phyloP scores from a whole-genome alignment of 257 asterid genomes.

The Ligustrum vulgare region DNA sequence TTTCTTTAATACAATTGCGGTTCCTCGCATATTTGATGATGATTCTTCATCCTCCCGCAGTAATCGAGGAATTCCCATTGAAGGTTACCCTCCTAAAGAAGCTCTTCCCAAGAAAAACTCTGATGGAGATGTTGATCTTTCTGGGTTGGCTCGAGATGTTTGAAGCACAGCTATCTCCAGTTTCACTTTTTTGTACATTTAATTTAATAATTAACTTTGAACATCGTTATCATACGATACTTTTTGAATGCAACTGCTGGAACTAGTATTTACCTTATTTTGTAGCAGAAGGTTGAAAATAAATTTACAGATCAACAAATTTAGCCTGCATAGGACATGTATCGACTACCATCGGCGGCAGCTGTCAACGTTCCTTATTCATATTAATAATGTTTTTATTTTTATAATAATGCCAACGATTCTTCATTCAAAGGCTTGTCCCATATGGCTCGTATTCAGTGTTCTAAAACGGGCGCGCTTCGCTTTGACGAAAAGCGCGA shows the following conservation, averaged over 20 bases:
- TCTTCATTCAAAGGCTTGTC: conserved; percentile 1
- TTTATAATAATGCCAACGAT: background rate
- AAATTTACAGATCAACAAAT: background rate
- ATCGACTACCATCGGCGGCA: too few species aligned
- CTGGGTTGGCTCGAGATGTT: conserved; percentile 63
- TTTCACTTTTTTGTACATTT: background rate
- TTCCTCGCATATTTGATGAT: conserved; percentile 21
- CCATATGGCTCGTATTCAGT: too few species aligned
- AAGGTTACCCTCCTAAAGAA: conserved; percentile 36
- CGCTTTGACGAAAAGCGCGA: too few species aligned
- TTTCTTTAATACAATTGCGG: conserved; percentile 49
- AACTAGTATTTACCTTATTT: background rate
- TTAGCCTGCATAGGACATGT: background rate
- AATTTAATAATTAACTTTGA: background rate
- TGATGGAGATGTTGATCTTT: conserved; percentile 61
- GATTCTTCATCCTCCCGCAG: conserved; percentile 27
- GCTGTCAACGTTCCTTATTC: too few species aligned
- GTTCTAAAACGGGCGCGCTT: too few species aligned
- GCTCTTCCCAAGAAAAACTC: conserved; percentile 28
- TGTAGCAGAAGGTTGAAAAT: background rate
- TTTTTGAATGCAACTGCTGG: background rate
- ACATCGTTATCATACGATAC: background rate
- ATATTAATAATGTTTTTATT: too few species aligned
- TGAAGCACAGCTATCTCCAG: conserved; percentile 32
- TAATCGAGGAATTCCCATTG: conserved; percentile 44